Base-by-base conservation (phyloP, 805 yeast species). In the Saccharomycopsis guyanensis region DNA sequence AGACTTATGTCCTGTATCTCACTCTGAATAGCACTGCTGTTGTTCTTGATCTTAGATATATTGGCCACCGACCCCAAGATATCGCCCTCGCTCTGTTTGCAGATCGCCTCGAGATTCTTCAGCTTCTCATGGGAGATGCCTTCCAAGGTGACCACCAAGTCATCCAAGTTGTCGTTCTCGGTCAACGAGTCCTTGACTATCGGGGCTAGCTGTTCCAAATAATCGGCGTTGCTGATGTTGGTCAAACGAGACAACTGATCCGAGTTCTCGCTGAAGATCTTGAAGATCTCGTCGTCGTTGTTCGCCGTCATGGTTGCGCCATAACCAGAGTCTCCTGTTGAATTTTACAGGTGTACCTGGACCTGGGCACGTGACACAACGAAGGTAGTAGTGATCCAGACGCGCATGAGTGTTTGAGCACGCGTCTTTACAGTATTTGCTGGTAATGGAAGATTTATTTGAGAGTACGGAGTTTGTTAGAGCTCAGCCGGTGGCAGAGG, bases 151-250 rank as follows among this genome's bases (percentile, higher is more conserved):
- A 64, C 69, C 31, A 82, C 66, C 50, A 87, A 67, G 15, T 72
- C 77, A 4, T 78, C 72, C 31, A 85, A 67, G 0, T 76, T 68
- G 18, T 33, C 37, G 51, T 76, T 69, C 15, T 70, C 64, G 43
- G 67, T 68, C 37, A 87, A 63, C 18, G 88, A 81, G 7, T 77
- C 72, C 55, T 76, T 78, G 53, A 86, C 72, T 15, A 84, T 72
- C 1, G 94, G 94, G 2, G 86, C 83, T 49, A 87, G 70, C 60
- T 84, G 86, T 53, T 86, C 95, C 34, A 86, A 61, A 60, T 81
- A 85, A 55, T 83, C 89, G 47, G 46, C 20, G 10, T 40, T 34
- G n/a, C 31, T 42, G 4, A 49, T 23, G 18, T 47, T 47, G 13
- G 53, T 50, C 33, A 50, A 33, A 13, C 49, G 38, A 20, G 38